Conservation (phyloP, 768 basidiomycete genomes). For the Gloeostereum incarnatum region DNA sequence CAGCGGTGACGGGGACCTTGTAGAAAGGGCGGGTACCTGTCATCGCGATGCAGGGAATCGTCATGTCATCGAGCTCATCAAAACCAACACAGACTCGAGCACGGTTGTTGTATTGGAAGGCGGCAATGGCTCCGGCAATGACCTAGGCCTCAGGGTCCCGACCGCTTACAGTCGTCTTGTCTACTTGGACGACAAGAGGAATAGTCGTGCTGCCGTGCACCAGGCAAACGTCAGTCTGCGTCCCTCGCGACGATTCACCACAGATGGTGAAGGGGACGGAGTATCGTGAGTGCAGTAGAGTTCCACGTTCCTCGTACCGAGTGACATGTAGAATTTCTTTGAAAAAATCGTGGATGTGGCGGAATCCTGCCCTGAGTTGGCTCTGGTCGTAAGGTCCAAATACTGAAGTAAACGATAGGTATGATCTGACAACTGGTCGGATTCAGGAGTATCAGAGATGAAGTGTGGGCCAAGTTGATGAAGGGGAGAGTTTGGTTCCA, state of each 20-base stretch:
- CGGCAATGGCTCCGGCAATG: constrained; percentile 21
- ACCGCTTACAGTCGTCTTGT: constrained; percentile 5
- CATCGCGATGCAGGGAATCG: constrained; percentile 14
- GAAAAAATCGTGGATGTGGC: constrained; percentile 9
- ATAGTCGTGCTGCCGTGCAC: constrained; percentile 2
- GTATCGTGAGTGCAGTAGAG: constrained; percentile 7
- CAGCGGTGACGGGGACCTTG: constrained; percentile 13
- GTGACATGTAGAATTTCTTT: constrained; percentile 8
- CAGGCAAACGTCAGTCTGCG: constrained; percentile 5
- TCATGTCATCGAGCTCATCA: constrained; percentile 8
- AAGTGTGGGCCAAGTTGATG: constrained; percentile 6
- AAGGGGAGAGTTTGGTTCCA: not conserved
- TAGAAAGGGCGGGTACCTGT: constrained; percentile 18
- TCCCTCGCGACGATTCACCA: constrained; percentile 7
- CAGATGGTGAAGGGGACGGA: constrained; percentile 10
- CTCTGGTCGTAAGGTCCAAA: constrained; percentile 10
- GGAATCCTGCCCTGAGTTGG: constrained; percentile 6
- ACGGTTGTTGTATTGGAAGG: constrained; percentile 18
- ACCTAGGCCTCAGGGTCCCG: constrained; percentile 17
- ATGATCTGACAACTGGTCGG: constrained; percentile 9
- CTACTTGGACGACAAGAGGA: constrained; percentile 10
- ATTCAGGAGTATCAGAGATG: not conserved
- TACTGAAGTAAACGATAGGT: constrained; percentile 10
- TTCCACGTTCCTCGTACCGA: constrained; percentile 6
- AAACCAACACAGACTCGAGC: constrained; percentile 7